Evolutionary conservation across 1,284 basidiomycete genomes (phyloP).

Genomic region (Ganoderma sinense): DNA sequence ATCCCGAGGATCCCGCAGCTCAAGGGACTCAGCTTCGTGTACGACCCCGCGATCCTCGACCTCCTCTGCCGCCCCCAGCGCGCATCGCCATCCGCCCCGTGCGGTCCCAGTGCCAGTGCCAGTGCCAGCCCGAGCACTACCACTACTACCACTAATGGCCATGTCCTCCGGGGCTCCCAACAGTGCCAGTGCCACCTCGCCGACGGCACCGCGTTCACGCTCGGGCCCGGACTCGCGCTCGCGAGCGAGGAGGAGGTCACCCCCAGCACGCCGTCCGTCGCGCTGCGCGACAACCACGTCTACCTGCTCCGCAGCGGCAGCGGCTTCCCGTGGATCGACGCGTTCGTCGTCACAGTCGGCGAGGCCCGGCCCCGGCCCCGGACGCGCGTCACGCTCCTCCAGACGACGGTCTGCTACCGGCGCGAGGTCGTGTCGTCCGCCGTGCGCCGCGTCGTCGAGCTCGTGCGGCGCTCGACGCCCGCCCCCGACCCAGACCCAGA

Average conservation of each 20-base stretch:
- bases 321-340: background rate
- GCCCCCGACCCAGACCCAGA: background rate
- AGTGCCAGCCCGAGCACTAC: too few relatives aligned
- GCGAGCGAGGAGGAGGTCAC: background rate
- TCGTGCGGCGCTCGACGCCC: background rate
- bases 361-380: background rate
- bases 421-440: background rate
- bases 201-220: background rate
- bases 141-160: too few relatives aligned
- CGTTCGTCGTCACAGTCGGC: conserved; percentile 1
- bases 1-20: background rate
- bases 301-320: background rate
- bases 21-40: background rate
- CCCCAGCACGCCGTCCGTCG: background rate
- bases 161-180: too few relatives aligned
- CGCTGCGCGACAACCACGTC: background rate
- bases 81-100: too few relatives aligned
- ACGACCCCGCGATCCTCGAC: background rate
- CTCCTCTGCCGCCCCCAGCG: background rate
- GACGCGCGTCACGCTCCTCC: background rate
- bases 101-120: too few relatives aligned
- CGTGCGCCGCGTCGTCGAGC: background rate
- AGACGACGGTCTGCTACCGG: background rate
- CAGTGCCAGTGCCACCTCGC: background rate
- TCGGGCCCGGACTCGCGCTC: background rate